Evolutionary conservation across 805 yeast genomes (phyloP).

Genomic region (Monosporozyma unispora): DNA sequence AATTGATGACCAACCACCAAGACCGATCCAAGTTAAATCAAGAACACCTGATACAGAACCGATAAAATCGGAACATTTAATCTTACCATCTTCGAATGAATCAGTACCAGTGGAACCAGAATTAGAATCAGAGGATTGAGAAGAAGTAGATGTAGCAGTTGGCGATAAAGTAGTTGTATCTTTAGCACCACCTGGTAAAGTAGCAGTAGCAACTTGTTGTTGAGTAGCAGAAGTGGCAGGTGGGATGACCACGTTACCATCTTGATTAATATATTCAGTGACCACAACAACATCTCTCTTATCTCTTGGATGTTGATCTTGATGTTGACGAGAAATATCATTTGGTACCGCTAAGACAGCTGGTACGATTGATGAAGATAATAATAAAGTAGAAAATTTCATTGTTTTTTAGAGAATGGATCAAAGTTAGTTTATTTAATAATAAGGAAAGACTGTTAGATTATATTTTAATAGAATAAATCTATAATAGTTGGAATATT

Average conservation of each 20-base stretch:
- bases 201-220: not conserved
- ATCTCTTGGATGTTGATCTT: slow-evolving; percentile 16
- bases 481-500: too few species aligned
- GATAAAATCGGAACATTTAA: slow-evolving; percentile 62
- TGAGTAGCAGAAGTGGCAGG: slow-evolving; percentile 16
- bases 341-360: slow-evolving; percentile 16
- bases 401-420: not conserved
- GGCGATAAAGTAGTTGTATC: slow-evolving; percentile 24
- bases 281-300: slow-evolving; percentile 26
- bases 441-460: too few species aligned
- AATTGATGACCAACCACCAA: slow-evolving; percentile 42
- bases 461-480: not conserved
- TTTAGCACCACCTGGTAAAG: slow-evolving; percentile 6
- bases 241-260: slow-evolving; percentile 21
- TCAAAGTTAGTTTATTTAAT: not conserved
- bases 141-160: slow-evolving; percentile 21
- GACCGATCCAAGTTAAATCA: slow-evolving; percentile 45
- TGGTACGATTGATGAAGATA: slow-evolving; percentile 9
- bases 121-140: slow-evolving; percentile 15
- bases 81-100: slow-evolving; percentile 59
- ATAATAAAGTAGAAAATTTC: slow-evolving; percentile 4
- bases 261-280: slow-evolving; percentile 22
- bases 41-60: slow-evolving; percentile 60
- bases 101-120: slow-evolving; percentile 45
- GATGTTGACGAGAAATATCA: slow-evolving; percentile 7